Percentiles rank a stretch among this genome's conserved stretches.
phyloP scores from a whole-genome alignment of 441 rosid genomes.

The Flueggea neowawraea region DNA sequence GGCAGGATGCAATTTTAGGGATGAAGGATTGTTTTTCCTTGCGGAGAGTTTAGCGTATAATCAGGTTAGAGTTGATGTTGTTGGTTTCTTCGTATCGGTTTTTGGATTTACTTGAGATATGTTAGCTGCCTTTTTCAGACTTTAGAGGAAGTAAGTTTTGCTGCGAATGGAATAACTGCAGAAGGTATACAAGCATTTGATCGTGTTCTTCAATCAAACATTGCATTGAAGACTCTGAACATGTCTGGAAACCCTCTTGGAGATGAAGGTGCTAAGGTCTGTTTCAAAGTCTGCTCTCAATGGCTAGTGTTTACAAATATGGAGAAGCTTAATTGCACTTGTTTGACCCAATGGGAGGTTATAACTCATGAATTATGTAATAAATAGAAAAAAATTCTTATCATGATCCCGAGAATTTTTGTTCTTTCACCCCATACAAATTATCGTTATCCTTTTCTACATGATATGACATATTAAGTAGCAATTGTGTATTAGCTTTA shows the following conservation, averaged over 20 bases:
- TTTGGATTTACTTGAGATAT: slow-evolving; percentile 7
- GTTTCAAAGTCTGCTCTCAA: slow-evolving; percentile 11
- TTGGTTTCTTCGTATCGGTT: not conserved
- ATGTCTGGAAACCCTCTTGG: slow-evolving; percentile 93
- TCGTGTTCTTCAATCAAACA: slow-evolving; percentile 80
- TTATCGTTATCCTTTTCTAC: too few relatives aligned
- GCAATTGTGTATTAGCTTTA: too few relatives aligned
- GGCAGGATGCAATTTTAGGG: slow-evolving; percentile 89
- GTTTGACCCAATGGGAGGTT: too few relatives aligned
- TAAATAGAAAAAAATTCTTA: too few relatives aligned
- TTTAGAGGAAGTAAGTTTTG: slow-evolving; percentile 89
- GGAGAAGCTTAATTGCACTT: too few relatives aligned
- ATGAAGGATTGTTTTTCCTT: slow-evolving; percentile 88
- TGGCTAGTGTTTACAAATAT: not conserved
- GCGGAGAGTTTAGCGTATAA: slow-evolving; percentile 91
- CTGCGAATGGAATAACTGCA: slow-evolving; percentile 92
- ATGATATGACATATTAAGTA: too few relatives aligned
- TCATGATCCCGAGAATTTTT: too few relatives aligned
- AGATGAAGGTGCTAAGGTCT: slow-evolving; percentile 95
- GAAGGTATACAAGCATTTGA: slow-evolving; percentile 86
- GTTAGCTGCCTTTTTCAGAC: slow-evolving; percentile 34
- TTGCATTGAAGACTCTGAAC: slow-evolving; percentile 58
- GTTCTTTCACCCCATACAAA: too few relatives aligned
- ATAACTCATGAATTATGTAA: too few relatives aligned
- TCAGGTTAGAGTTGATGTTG: slow-evolving; percentile 47